phyloP scores from a whole-genome alignment of 2,329 filamentous ascomycete genomes.

The Neopestalotiopsis sp. region DNA sequence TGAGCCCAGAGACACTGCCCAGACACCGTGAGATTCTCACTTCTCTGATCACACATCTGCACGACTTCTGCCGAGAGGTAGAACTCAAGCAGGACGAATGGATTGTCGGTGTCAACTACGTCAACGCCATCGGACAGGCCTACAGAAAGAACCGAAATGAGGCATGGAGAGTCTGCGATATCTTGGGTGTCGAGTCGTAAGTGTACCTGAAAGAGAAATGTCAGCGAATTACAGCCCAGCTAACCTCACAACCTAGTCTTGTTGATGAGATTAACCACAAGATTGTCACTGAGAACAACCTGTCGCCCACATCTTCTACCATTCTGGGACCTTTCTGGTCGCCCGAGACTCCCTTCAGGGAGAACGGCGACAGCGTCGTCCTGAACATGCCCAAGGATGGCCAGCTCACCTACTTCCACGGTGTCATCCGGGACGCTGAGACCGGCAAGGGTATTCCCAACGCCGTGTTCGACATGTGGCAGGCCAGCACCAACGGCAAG shows the following conservation, averaged over 20 bases:
- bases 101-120: conserved; percentile 60
- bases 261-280: conserved; percentile 71
- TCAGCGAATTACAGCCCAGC: neutral
- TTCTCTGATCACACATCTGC: conserved; percentile 63
- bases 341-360: conserved; percentile 61
- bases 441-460: conserved; percentile 61
- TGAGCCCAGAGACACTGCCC: conserved; percentile 63
- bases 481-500: conserved; percentile 60
- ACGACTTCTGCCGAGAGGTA: conserved; percentile 68
- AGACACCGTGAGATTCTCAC: conserved; percentile 60
- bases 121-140: conserved; percentile 67
- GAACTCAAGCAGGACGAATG: conserved; percentile 68
- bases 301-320: conserved; percentile 55
- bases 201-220: conserved; percentile 13
- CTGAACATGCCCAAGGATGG: conserved; percentile 57
- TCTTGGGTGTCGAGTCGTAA: conserved; percentile 63
- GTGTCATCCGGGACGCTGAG: conserved; percentile 48
- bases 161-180: conserved; percentile 66
- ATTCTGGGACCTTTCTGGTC: conserved; percentile 77
- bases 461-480: conserved; percentile 67
- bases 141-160: conserved; percentile 65
- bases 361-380: conserved; percentile 63
- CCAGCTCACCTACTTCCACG: conserved; percentile 71
- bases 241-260: conserved; percentile 33
- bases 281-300: conserved; percentile 53